These are phyloP conservation scores for Thielaviopsis euricoi DNA, from an alignment of 2,329 filamentous ascomycete genomes.

Conservation along the genomic window DNA sequence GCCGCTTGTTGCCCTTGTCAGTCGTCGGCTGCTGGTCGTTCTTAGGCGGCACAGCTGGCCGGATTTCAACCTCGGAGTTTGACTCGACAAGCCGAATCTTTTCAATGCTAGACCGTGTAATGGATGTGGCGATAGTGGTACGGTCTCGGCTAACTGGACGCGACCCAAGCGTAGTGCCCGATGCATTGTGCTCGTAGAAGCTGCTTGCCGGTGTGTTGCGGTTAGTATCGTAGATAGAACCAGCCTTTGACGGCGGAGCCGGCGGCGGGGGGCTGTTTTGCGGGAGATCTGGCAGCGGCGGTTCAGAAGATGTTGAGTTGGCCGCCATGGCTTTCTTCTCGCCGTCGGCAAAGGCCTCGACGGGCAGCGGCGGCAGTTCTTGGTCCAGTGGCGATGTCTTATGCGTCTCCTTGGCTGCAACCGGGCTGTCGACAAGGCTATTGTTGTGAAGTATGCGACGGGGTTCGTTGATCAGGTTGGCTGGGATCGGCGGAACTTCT, in stretches of 20 bases:
- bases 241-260: slow-evolving; percentile 23
- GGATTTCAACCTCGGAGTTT: slow-evolving; percentile 6
- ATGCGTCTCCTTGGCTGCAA: neutral
- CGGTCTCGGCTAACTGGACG: slow-evolving; percentile 28
- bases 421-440: neutral
- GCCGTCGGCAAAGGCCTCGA: neutral
- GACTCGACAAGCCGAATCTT: slow-evolving; percentile 6
- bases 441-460: neutral
- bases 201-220: slow-evolving; percentile 10
- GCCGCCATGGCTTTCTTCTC: neutral
- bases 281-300: slow-evolving; percentile 24
- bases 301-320: neutral
- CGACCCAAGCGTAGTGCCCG: slow-evolving; percentile 27
- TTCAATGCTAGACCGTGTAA: slow-evolving; percentile 7
- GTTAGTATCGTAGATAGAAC: slow-evolving; percentile 4
- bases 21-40: slow-evolving; percentile 3
- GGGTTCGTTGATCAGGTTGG: neutral
- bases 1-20: slow-evolving; percentile 43
- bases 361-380: slow-evolving; percentile 5
- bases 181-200: slow-evolving; percentile 16
- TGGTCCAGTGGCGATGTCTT: slow-evolving; percentile 11
- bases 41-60: slow-evolving; percentile 10
- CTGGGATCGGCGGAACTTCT: slow-evolving; percentile 13
- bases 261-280: slow-evolving; percentile 32
- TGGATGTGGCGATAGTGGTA: slow-evolving; percentile 10